Evolutionary conservation across 2,329 filamentous ascomycete genomes (phyloP).

Genomic region (Beauveria caledonica): DNA sequence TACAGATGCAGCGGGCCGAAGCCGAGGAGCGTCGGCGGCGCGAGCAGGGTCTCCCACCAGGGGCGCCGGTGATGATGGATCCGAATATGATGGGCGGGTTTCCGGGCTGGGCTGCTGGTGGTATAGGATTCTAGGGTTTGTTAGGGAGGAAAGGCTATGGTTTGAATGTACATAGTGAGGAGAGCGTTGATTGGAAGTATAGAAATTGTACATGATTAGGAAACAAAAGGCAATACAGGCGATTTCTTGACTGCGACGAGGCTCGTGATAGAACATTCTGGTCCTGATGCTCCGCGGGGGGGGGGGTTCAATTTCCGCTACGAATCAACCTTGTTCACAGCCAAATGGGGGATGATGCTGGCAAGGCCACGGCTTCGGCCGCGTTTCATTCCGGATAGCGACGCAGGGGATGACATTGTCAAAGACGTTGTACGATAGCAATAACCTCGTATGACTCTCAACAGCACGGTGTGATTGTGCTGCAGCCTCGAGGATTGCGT

Average conservation of each 20-base stretch:
- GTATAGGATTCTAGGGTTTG: conserved; percentile 22
- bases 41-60: conserved; percentile 24
- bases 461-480: neutral
- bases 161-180: conserved; percentile 3
- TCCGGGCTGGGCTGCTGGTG: conserved; percentile 29
- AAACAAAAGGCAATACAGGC: neutral
- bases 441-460: neutral
- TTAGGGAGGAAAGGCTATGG: neutral
- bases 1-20: conserved; percentile 48
- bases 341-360: neutral
- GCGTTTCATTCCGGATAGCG: neutral
- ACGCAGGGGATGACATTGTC: neutral
- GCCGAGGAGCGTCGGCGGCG: conserved; percentile 25
- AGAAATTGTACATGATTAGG: conserved; percentile 3
- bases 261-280: neutral
- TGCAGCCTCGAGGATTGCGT: neutral
- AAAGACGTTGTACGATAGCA: neutral
- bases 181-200: neutral
- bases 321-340: neutral
- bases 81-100: conserved; percentile 21
- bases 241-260: neutral
- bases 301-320: neutral
- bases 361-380: neutral
- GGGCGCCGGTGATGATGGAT: conserved; percentile 17
- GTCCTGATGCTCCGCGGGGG: neutral